These are phyloP conservation scores for Oryza coarctata DNA, from an alignment of 176 grass and related monocot species.

Conservation along the genomic window DNA sequence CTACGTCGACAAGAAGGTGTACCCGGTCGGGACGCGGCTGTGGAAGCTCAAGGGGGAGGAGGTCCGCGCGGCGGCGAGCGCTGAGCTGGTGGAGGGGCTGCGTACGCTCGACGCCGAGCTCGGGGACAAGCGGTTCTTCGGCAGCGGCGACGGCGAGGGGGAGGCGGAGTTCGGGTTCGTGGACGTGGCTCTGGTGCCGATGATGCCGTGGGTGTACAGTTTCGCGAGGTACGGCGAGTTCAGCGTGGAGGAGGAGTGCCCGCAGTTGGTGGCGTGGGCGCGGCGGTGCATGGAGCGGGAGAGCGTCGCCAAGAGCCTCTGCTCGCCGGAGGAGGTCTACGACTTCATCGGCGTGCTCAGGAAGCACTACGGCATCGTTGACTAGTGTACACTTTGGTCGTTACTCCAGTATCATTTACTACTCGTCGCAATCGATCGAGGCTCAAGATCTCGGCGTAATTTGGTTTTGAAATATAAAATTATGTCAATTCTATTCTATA, in stretches of 20 bases:
- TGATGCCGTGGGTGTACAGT: slow-evolving; percentile 16
- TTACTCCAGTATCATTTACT: too few relatives aligned
- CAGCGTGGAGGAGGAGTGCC: slow-evolving; percentile 18
- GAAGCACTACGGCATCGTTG: slow-evolving; percentile 15
- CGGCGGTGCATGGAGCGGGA: slow-evolving; percentile 39
- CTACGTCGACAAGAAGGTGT: slow-evolving; percentile 45
- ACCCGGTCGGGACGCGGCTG: slow-evolving; percentile 13
- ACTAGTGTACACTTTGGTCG: neutral
- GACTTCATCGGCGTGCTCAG: slow-evolving; percentile 28
- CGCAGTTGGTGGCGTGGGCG: slow-evolving; percentile 30
- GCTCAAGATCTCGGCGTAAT: too few relatives aligned
- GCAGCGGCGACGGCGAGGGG: neutral
- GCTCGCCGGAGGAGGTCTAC: slow-evolving; percentile 24
- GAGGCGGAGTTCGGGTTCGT: slow-evolving; percentile 22
- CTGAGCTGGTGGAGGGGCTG: slow-evolving; percentile 29
- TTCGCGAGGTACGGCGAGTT: slow-evolving; percentile 33
- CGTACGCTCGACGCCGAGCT: slow-evolving; percentile 20
- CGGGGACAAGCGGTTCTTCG: slow-evolving; percentile 41
- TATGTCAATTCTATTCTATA: too few relatives aligned
- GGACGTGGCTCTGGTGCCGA: slow-evolving; percentile 35
- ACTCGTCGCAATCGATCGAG: too few relatives aligned
- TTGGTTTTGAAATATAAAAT: too few relatives aligned
- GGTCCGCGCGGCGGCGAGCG: neutral
- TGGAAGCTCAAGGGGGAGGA: slow-evolving; percentile 40
- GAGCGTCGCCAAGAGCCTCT: slow-evolving; percentile 28